Conservation (phyloP, 176 grass and related monocot genomes). For the Paspalum notatum region DNA sequence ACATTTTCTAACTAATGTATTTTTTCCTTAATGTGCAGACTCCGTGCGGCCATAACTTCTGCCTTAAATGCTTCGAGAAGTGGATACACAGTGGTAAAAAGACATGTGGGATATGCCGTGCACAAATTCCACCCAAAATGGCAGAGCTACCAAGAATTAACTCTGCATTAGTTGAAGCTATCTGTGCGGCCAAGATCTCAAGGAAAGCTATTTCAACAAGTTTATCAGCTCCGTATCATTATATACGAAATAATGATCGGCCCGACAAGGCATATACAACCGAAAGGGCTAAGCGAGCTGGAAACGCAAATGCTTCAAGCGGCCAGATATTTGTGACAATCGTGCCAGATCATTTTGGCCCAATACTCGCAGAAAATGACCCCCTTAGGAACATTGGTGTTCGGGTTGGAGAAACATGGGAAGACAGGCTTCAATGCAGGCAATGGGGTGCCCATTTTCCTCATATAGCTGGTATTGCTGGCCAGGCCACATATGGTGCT, state of each 20-base stretch:
- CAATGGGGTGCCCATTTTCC: conserved; percentile 94
- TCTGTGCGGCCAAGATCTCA: conserved; percentile 61
- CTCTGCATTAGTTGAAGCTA: conserved; percentile 56
- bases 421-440: conserved; percentile 77
- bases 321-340: conserved; percentile 93
- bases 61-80: conserved; percentile 78
- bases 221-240: conserved; percentile 43
- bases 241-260: conserved; percentile 66
- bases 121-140: conserved; percentile 66
- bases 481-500: conserved; percentile 72
- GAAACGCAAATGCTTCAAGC: conserved; percentile 84
- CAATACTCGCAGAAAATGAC: conserved; percentile 73
- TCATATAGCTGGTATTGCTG: conserved; percentile 87
- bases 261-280: conserved; percentile 82
- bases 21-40: conserved; percentile 45
- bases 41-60: conserved; percentile 89
- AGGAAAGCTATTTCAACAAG: conserved; percentile 50
- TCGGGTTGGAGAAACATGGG: conserved; percentile 64
- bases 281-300: conserved; percentile 63
- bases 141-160: conserved; percentile 71
- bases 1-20: too few relatives aligned
- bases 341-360: conserved; percentile 73
- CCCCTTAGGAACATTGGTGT: conserved; percentile 60
- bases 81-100: conserved; percentile 58
- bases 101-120: conserved; percentile 60